A percentile compares a stretch with the other conserved stretches of the same genome.
Evolutionary conservation across 192 early-diverging fungal species (phyloP).

Genomic region (Coemansia sp.): DNA sequence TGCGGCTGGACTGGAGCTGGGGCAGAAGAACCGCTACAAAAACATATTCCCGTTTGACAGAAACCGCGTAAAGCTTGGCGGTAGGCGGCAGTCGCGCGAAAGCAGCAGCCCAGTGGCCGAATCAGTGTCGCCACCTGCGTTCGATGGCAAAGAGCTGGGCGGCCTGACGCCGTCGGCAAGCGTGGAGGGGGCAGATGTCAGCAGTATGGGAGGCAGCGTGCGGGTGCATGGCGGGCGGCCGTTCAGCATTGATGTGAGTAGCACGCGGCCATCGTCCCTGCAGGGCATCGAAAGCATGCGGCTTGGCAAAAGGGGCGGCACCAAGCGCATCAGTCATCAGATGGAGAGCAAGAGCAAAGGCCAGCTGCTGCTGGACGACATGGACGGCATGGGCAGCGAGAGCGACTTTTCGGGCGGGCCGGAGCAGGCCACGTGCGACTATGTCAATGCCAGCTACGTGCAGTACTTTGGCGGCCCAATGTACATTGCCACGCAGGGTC

Average conservation of each 20-base stretch:
- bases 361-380: slow-evolving; percentile 44
- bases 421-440: slow-evolving; percentile 52
- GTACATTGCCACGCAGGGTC: slow-evolving; percentile 92
- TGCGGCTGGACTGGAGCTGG: slow-evolving; percentile 63
- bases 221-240: slow-evolving; percentile 11
- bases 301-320: not conserved
- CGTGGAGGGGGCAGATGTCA: not conserved
- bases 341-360: slow-evolving; percentile 40
- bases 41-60: slow-evolving; percentile 83
- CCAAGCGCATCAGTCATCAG: slow-evolving; percentile 19
- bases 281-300: not conserved
- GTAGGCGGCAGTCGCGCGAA: slow-evolving; percentile 24
- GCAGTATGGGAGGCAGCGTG: not conserved
- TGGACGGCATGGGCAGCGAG: slow-evolving; percentile 9
- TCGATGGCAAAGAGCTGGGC: not conserved
- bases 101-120: not conserved
- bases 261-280: slow-evolving; percentile 5
- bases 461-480: slow-evolving; percentile 48
- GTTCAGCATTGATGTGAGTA: slow-evolving; percentile 10
- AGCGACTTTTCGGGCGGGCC: not conserved
- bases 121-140: not conserved
- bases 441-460: slow-evolving; percentile 85
- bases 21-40: slow-evolving; percentile 79
- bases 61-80: slow-evolving; percentile 55
- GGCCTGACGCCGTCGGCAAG: not conserved